Evolutionary conservation across 2,329 filamentous ascomycete genomes (phyloP).

Genomic region (Botrytis medusae): DNA sequence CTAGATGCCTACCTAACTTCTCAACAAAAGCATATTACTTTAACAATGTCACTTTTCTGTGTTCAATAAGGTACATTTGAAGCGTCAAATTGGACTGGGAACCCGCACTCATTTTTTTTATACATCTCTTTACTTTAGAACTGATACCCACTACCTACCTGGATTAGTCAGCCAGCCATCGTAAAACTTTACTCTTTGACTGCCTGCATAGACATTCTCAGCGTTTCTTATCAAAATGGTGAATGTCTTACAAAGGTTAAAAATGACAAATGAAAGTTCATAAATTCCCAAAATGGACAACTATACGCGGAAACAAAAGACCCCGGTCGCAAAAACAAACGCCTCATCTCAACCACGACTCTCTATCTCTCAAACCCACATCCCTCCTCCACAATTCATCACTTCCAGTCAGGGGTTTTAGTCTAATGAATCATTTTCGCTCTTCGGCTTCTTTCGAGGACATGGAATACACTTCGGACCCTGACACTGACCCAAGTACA

Average conservation of each 20-base stretch:
- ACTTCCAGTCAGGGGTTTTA: neutral
- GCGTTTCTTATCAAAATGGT: neutral
- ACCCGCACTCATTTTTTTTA: neutral
- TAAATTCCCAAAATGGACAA: conserved; percentile 1
- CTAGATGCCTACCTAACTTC: neutral
- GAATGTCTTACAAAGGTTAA: neutral
- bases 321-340: conserved; percentile 1
- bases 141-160: neutral
- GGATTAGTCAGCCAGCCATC: neutral
- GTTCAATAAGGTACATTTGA: neutral
- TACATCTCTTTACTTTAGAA: neutral
- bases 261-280: neutral
- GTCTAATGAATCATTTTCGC: neutral
- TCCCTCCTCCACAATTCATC: neutral
- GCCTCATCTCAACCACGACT: neutral
- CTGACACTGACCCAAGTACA: neutral
- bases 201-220: neutral
- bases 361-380: neutral
- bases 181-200: neutral
- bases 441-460: neutral
- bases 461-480: neutral
- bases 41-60: neutral
- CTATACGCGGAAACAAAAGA: neutral
- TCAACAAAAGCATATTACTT: neutral
- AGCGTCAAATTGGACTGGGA: neutral